Base-by-base conservation (phyloP, 805 yeast genomes). In the Sungouiella thailandica region DNA sequence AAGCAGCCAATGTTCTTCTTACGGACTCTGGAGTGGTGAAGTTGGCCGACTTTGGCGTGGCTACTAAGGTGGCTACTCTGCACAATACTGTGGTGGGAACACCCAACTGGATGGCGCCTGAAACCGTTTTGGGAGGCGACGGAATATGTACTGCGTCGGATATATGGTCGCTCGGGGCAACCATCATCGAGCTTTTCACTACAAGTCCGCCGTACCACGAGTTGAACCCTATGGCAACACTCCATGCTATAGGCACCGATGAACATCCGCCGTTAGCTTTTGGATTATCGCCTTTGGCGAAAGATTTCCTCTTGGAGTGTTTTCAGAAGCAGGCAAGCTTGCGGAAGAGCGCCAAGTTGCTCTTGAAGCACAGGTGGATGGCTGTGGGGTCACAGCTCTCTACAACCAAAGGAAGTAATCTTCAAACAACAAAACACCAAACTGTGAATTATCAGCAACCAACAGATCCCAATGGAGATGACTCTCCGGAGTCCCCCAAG, bases 41-140 rank as follows among this genome's bases (percentile, higher is more conserved):
- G 23, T 37, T 47, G 26, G 51, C 51, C 12, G 51, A 47, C 34
- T 90, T 90, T 58, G 97, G 97, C 1, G 96, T 90, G 6, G 95
- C 97, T 1, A 85, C 97, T 4, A 66, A 65, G 28, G 69, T 70
- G 2, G 40, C 46, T 6, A 35, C 43, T 3, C 47, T 40, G 47
- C 50, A 46, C 26, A 50, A 50, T 31, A 68, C 71, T 2, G 78
- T 76, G 7, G 75, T 72, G 11, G 98, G 98, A 2, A 87, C 97
- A 0, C 95, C 97, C 0, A 84, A 90, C 53, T 93, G 97, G 97
- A 89, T 93, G 96, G 97, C 98, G 0, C 98, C 98, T 0, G 98
- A 93, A 53, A 79, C 94, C 2, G 83, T 93, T 4, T 68, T 80
- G 26, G 79, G 87, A 1, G 72, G 72, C 47, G 84, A 82, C 49